These are phyloP conservation scores for Rhizophagus clarus DNA, from an alignment of 192 early-diverging fungal genomes.

Conservation along the genomic window DNA sequence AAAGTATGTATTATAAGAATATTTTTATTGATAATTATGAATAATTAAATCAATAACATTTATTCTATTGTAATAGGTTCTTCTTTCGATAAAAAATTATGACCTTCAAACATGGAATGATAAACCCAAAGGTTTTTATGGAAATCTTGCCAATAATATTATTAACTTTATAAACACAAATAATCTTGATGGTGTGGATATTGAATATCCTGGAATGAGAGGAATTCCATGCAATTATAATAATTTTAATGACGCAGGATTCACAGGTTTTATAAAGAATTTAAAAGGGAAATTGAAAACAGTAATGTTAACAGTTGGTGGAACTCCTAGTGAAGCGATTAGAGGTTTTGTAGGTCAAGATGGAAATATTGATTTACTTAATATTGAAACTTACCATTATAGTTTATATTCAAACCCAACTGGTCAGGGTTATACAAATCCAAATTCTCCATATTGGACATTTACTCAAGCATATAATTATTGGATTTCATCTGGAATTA, in stretches of 20 bases:
- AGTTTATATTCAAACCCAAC: not conserved
- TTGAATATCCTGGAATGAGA: not conserved
- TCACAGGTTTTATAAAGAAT: not conserved
- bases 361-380: not conserved
- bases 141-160: not conserved
- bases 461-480: slow-evolving; percentile 52
- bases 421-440: not conserved
- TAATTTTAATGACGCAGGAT: not conserved
- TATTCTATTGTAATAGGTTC: not conserved
- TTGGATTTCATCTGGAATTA: slow-evolving; percentile 63
- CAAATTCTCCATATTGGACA: not conserved
- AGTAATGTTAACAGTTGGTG: not conserved
- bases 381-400: not conserved
- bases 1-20: not conserved
- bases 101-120: not conserved
- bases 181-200: not conserved
- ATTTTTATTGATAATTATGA: not conserved
- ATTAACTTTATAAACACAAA: not conserved
- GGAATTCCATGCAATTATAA: not conserved
- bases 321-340: not conserved
- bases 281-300: not conserved
- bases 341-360: no score
- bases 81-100: not conserved
- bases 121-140: not conserved
- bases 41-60: not conserved